Conservation (phyloP, 2,329 filamentous ascomycete genomes). For the Nannizziopsis arthrosporioides region DNA sequence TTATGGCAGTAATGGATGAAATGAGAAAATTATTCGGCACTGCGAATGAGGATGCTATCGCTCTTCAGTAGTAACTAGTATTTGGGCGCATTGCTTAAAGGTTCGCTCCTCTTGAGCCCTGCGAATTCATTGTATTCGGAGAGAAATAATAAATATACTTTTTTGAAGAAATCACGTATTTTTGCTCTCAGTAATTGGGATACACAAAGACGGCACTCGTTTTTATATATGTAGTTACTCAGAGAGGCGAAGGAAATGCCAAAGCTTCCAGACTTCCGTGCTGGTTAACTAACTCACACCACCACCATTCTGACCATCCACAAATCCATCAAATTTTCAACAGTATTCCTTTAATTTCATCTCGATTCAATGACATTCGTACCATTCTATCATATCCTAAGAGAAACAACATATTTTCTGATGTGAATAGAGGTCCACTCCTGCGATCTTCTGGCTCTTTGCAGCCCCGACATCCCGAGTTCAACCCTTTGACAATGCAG, state of each 20-base stretch:
- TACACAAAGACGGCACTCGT: too few relatives aligned
- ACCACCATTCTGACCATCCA: not conserved
- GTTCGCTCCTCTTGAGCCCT: not conserved
- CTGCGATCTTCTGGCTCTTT: constrained; percentile 29
- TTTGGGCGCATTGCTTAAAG: not conserved
- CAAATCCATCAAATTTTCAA: constrained; percentile 1
- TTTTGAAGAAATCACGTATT: not conserved
- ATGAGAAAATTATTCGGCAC: constrained; percentile 51
- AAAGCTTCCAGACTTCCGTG: not conserved
- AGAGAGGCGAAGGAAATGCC: not conserved
- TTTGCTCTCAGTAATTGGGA: not conserved
- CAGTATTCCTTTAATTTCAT: not conserved
- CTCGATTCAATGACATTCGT: not conserved
- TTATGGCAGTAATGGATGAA: constrained; percentile 42
- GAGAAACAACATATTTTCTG: constrained; percentile 10
- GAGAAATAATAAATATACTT: too few relatives aligned
- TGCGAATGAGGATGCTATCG: constrained; percentile 50
- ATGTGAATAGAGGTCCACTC: constrained; percentile 32
- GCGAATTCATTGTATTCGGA: not conserved
- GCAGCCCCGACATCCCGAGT: constrained; percentile 28
- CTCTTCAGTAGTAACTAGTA: constrained; percentile 43
- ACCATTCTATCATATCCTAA: constrained; percentile 1
- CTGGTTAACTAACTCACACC: not conserved
- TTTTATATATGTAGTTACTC: too few relatives aligned
- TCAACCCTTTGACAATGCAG: constrained; percentile 31